Evolutionary conservation across 495 filamentous ascomycete species (phyloP), one percentile per base, ranked within the genome.

Genomic region (Copromyces sp.): DNA sequence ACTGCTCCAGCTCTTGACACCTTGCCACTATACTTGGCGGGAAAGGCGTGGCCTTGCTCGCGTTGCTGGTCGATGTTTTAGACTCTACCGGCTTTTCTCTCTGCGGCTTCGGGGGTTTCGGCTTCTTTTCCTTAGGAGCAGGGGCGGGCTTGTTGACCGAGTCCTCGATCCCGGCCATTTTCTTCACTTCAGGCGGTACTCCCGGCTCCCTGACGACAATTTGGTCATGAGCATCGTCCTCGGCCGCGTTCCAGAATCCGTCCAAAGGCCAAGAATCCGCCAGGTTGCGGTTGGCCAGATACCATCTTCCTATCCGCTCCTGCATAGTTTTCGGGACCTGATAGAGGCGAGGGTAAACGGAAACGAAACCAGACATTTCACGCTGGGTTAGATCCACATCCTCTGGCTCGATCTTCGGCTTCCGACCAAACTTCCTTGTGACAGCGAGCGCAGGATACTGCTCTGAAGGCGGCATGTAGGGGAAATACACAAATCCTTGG

Each of bases 311-410:
- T 20, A 75, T 40, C 6, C 75, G 61, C 9, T 39, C 45, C 14
- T 38, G 69, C 12, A 41, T 72, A 14, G 29, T 72, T 4, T 1
- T 8, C 1, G 70, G 44, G 14, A 77, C 74, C 20, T 75, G 74
- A 35, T 74, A 72, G 9, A 77, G 61, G 4, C 75, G 69, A 11
- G 41, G 53, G 38, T 73, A 75, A 6, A 77, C 39, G 1, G 45
- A 39, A 9, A 61, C 61, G 32, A 75, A 71, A 6, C 45, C 59
- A 14, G 39, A 20, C 38, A 75, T 39, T 12, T 75, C 72, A 3
- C 61, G 40, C 24, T 71, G 47, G 3, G 37, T 71, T 11, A 74
- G 59, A 11, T 7, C 35, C 6, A 71, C 68, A 8, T 53, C 68
- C 53, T 65, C 53, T 35, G 53, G 53, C 12, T 65, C 53, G 53